Evolutionary conservation across 148 eudicot genomes (phyloP).

Genomic region (Rhododendron henanense): DNA sequence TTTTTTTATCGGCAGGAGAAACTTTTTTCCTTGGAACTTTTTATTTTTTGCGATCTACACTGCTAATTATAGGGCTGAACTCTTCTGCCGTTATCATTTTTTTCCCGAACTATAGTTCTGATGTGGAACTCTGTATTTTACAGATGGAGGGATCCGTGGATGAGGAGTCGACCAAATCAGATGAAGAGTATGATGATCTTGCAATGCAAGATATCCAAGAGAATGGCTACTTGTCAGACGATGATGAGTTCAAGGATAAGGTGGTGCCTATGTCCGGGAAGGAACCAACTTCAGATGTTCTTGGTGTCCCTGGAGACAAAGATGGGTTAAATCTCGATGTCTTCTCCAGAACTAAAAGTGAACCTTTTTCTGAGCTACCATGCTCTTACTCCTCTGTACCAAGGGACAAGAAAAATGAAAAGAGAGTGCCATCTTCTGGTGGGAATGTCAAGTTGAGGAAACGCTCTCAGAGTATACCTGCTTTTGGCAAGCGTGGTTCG

Average conservation of each 20-base stretch:
- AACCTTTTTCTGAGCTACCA: constrained; percentile 31
- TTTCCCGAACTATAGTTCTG: neutral
- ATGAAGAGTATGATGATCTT: constrained; percentile 87
- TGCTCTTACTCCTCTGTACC: constrained; percentile 19
- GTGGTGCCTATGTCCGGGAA: constrained; percentile 12
- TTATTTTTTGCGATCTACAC: neutral
- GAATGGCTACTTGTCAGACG: constrained; percentile 47
- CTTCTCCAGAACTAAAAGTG: constrained; percentile 48
- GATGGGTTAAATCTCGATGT: constrained; percentile 36
- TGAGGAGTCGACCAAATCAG: constrained; percentile 81
- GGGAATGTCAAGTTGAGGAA: constrained; percentile 45
- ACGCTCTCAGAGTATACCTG: constrained; percentile 66
- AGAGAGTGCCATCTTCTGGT: constrained; percentile 24
- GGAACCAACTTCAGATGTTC: constrained; percentile 20
- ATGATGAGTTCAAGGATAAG: constrained; percentile 29
- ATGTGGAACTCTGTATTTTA: neutral
- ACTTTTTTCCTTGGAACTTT: neutral
- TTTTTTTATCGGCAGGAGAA: neutral
- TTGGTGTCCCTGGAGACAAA: constrained; percentile 27
- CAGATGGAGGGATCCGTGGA: constrained; percentile 98
- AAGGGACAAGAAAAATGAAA: constrained; percentile 39
- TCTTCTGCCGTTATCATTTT: neutral
- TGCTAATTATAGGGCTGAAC: neutral
- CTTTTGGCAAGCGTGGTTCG: constrained; percentile 35
- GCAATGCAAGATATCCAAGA: constrained; percentile 74